Conservation (phyloP, 108 stramenopile species). For the Skeletonema marinoi region DNA sequence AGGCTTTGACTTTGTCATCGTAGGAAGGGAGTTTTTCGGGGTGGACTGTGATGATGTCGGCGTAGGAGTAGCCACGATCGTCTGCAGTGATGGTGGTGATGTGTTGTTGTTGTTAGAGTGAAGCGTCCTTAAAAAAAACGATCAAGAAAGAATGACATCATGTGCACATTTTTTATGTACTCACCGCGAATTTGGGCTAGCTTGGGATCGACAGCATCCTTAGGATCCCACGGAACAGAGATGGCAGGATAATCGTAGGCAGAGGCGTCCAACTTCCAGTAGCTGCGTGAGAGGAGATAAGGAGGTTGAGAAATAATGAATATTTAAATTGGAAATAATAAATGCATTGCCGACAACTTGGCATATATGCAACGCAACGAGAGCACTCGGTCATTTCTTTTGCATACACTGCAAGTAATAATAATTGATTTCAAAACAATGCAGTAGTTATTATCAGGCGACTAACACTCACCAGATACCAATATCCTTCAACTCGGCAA, state of each 20-base stretch:
- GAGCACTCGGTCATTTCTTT: not conserved
- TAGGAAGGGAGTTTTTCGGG: slow-evolving; percentile 91
- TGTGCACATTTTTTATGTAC: slow-evolving; percentile 37
- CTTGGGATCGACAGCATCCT: slow-evolving; percentile 79
- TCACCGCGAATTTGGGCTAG: slow-evolving; percentile 61
- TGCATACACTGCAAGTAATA: not conserved
- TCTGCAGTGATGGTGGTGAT: not conserved
- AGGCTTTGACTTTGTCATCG: slow-evolving; percentile 90
- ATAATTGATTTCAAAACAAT: too few relatives aligned
- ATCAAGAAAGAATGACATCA: not conserved
- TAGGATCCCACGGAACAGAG: slow-evolving; percentile 86
- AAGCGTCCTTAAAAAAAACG: not conserved
- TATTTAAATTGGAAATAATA: not conserved
- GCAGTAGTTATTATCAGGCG: too few relatives aligned
- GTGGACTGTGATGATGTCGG: slow-evolving; percentile 91
- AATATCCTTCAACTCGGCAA: slow-evolving; percentile 52
- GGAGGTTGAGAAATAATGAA: not conserved
- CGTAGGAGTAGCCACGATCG: slow-evolving; percentile 79
- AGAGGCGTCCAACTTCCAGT: slow-evolving; percentile 88
- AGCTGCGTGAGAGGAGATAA: slow-evolving; percentile 16
- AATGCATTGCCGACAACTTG: not conserved
- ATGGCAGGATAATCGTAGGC: slow-evolving; percentile 72
- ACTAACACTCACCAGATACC: slow-evolving; percentile 56
- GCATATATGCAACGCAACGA: not conserved
- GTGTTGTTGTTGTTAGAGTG: too few relatives aligned